Base-by-base conservation (phyloP, 495 filamentous ascomycete species). In the Neurospora sp. region DNA sequence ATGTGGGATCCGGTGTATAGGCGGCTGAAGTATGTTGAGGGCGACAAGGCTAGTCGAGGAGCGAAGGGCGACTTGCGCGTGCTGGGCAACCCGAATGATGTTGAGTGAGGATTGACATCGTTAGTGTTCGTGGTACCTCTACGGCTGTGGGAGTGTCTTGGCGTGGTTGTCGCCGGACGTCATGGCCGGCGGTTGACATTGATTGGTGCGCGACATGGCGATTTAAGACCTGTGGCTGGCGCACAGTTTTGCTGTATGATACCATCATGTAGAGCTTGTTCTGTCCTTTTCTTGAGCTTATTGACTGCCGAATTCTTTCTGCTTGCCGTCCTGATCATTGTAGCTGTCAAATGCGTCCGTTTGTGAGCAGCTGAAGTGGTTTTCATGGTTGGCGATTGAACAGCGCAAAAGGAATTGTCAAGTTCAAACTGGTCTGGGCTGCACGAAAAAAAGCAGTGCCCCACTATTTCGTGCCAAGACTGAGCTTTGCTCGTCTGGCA, bases 1-100 rank as follows among this genome's bases (percentile, higher is more conserved):
- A 97, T 97, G 94, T 97, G 94, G 94, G 88, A 94, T 73, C 86
- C 94, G 3, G 81, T 79, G 27, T 97, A 97, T 78, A 78, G 92
- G 27, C 86, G 88, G 40, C 78, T 96, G 69, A 86, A 83, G 76
- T 82, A 82, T 37, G 88, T 93, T 3, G 80, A 85, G 37, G 80
- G 80, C 7, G 80, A 80, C 1, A 78, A 75, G 12, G 89, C 89
- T 6, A 86, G 82, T 40, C 78, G 85, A 1, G 76, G 83, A 71
- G 91, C 88, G 5, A 90, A 80, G 81, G 90, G 89, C 0, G 88
- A 92, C 80, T 74, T 89, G 72, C 86, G 87, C 39, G 81, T 88
- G 53, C 86, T 84, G 12, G 83, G 83, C 9, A 65, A 65, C 27
- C 53, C 53, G 27, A 65, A 35, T 65, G 53, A 65, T 65, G 14